A percentile compares a stretch with the other conserved stretches of the same genome.
Conservation (phyloP, 2,329 filamentous ascomycete genomes). For the Aspergillaceae sp. region DNA sequence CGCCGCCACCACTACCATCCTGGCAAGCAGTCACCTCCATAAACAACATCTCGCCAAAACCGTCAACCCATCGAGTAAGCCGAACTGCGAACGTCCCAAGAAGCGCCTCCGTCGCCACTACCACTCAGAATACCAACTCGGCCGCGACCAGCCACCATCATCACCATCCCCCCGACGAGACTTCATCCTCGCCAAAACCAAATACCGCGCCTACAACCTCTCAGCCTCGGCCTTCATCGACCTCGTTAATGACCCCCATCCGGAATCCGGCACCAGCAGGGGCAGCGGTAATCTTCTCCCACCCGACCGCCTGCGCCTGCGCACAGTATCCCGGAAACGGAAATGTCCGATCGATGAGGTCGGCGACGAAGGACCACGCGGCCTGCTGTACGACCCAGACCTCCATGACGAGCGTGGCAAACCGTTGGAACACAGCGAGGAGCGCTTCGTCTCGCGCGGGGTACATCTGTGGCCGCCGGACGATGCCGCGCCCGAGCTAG, state of each 20-base stretch:
- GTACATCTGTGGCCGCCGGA: slow-evolving; percentile 36
- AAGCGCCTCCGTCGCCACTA: slow-evolving; percentile 32
- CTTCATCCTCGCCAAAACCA: slow-evolving; percentile 38
- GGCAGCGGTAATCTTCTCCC: slow-evolving; percentile 9
- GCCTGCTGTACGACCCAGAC: slow-evolving; percentile 23
- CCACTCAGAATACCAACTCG: slow-evolving; percentile 31
- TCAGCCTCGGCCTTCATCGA: slow-evolving; percentile 36
- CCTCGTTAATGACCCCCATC: slow-evolving; percentile 33
- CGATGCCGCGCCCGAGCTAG: slow-evolving; percentile 29
- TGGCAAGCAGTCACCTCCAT: slow-evolving; percentile 7
- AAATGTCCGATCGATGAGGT: slow-evolving; percentile 30
- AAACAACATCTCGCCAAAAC: slow-evolving; percentile 23
- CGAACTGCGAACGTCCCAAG: slow-evolving; percentile 28
- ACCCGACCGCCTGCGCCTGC: slow-evolving; percentile 33
- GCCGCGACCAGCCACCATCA: slow-evolving; percentile 6
- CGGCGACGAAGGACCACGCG: slow-evolving; percentile 14
- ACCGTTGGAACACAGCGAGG: slow-evolving; percentile 28
- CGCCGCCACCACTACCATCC: too few relatives aligned
- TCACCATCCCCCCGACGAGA: slow-evolving; percentile 20
- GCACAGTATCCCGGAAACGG: slow-evolving; percentile 36
- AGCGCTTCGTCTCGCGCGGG: slow-evolving; percentile 31
- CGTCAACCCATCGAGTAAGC: slow-evolving; percentile 16
- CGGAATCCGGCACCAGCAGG: slow-evolving; percentile 12
- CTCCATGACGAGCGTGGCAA: slow-evolving; percentile 15
- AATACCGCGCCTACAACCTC: slow-evolving; percentile 35